phyloP scores from a whole-genome alignment of 768 basidiomycete genomes.

The Thelephora aurantiotincta region DNA sequence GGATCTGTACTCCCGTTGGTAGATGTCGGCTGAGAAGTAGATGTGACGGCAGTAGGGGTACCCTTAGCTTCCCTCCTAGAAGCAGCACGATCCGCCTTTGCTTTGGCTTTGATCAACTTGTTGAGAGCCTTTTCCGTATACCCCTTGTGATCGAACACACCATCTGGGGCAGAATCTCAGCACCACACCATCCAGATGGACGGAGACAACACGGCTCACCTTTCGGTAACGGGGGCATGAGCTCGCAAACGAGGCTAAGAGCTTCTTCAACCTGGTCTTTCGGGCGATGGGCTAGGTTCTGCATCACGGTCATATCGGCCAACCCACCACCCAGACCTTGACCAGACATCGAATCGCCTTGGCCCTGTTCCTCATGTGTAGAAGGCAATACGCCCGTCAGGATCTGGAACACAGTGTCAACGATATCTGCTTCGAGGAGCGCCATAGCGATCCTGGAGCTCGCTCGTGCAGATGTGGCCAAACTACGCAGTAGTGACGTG shows the following conservation, averaged over 20 bases:
- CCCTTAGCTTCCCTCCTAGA: constrained; percentile 23
- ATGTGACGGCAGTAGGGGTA: neutral
- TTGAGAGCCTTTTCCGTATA: constrained; percentile 81
- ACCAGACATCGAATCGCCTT: constrained; percentile 44
- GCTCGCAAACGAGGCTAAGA: constrained; percentile 74
- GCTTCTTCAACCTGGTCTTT: constrained; percentile 98
- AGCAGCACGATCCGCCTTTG: constrained; percentile 67
- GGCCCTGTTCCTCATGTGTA: constrained; percentile 30
- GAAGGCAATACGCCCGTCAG: constrained; percentile 88
- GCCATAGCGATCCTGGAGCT: constrained; percentile 80
- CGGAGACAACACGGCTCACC: constrained; percentile 29
- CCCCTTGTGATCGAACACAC: constrained; percentile 84
- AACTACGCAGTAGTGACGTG: constrained; percentile 71
- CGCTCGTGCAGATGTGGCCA: constrained; percentile 78
- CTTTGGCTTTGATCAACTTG: constrained; percentile 67
- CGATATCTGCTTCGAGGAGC: constrained; percentile 84
- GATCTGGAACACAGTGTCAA: constrained; percentile 87
- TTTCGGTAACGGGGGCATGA: constrained; percentile 88
- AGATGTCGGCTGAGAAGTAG: neutral
- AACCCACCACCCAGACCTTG: constrained; percentile 81
- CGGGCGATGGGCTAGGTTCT: constrained; percentile 89
- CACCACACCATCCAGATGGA: neutral
- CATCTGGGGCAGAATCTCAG: constrained; percentile 36
- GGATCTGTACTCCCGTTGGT: constrained; percentile 1
- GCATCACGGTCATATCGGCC: constrained; percentile 96